These are phyloP conservation scores for Sarocladium brachiariae DNA, from an alignment of 2,329 filamentous ascomycete species.

Conservation along the genomic window DNA sequence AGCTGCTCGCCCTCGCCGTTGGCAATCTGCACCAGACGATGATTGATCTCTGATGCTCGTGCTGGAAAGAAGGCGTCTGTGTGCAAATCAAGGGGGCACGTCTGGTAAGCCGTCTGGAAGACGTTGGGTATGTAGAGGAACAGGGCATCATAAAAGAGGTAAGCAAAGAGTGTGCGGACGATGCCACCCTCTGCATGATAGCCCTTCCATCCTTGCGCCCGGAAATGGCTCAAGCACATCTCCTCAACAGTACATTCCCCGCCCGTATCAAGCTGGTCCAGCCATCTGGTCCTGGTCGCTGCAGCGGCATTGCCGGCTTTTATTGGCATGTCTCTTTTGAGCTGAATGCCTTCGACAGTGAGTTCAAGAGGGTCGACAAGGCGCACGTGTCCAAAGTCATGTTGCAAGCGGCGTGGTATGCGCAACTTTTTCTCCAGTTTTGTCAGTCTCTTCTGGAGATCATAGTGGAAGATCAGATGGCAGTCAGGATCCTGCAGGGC, in stretches of 20 bases:
- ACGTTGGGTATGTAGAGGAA: conserved; percentile 94
- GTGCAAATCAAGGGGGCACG: conserved; percentile 84
- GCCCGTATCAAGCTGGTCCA: conserved; percentile 64
- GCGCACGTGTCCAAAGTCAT: conserved; percentile 84
- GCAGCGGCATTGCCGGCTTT: conserved; percentile 33
- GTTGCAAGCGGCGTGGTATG: conserved; percentile 77
- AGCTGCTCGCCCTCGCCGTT: conserved; percentile 70
- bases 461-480: conserved; percentile 88
- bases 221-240: conserved; percentile 88
- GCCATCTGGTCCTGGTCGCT: conserved; percentile 75
- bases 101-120: conserved; percentile 93
- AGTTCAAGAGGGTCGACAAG: conserved; percentile 71
- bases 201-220: conserved; percentile 80
- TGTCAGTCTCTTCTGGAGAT: conserved; percentile 85
- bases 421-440: conserved; percentile 84
- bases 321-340: conserved; percentile 52
- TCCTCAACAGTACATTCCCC: conserved; percentile 82
- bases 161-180: conserved; percentile 81
- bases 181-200: conserved; percentile 92
- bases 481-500: conserved; percentile 84
- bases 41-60: conserved; percentile 83
- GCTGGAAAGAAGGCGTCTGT: conserved; percentile 88
- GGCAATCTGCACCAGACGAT: conserved; percentile 74
- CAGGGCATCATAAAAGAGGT: conserved; percentile 87
- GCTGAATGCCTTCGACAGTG: conserved; percentile 67